Conservation (phyloP, 2,329 filamentous ascomycete species). For the Keithomyces neogunnii region DNA sequence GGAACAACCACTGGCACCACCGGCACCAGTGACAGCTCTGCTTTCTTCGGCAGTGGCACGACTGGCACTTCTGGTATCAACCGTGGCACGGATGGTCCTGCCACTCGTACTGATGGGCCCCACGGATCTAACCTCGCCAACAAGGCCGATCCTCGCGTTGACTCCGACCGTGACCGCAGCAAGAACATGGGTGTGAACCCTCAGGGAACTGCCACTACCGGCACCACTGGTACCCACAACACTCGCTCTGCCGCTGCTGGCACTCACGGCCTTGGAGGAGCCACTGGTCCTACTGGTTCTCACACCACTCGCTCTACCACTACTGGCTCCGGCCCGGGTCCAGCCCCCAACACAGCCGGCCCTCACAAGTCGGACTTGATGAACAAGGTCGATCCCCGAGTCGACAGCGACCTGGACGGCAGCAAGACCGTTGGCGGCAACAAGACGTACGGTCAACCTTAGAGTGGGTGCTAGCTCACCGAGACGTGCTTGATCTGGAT, state of each 20-base stretch:
- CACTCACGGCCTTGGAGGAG: background rate
- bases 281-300: conserved; percentile 1
- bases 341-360: conserved; percentile 26
- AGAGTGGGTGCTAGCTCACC: conserved; percentile 16
- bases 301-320: background rate
- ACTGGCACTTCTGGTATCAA: conserved; percentile 2
- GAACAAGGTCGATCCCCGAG: conserved; percentile 48
- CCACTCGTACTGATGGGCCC: conserved; percentile 27
- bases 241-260: conserved; percentile 8
- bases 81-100: conserved; percentile 9
- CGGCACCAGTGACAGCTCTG: conserved; percentile 21
- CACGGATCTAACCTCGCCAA: conserved; percentile 38
- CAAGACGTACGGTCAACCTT: conserved; percentile 34
- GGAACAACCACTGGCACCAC: conserved; percentile 1
- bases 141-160: conserved; percentile 43
- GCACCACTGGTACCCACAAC: conserved; percentile 5
- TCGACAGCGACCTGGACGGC: conserved; percentile 48
- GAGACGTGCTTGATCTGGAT: background rate
- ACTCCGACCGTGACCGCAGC: conserved; percentile 39
- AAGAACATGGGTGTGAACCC: conserved; percentile 17
- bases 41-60: background rate
- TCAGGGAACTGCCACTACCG: conserved; percentile 13
- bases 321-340: conserved; percentile 16
- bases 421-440: conserved; percentile 46
- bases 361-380: conserved; percentile 41